These are phyloP conservation scores for Fusarium haematococcum DNA, from an alignment of 2,329 filamentous ascomycete species.

Conservation along the genomic window DNA sequence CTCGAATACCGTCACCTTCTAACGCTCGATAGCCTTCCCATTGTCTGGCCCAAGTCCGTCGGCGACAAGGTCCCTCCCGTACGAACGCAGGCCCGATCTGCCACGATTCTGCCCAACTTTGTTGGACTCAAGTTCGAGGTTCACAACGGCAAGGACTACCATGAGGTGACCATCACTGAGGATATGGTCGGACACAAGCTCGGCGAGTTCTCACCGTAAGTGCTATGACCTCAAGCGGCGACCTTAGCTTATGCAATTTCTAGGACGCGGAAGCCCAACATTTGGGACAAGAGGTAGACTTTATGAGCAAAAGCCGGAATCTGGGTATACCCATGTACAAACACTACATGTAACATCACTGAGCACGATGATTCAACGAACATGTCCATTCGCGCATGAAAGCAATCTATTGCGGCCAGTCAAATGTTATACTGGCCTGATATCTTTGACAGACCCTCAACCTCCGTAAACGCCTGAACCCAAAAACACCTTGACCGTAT, in stretches of 20 bases:
- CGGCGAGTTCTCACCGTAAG: constrained; percentile 90
- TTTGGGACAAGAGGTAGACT: constrained; percentile 59
- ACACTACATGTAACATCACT: constrained; percentile 47
- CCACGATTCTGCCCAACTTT: constrained; percentile 92
- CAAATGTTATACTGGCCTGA: constrained; percentile 27
- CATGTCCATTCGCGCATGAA: constrained; percentile 17
- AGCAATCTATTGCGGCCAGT: constrained; percentile 34
- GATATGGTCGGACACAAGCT: constrained; percentile 98
- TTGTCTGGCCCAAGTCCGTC: constrained; percentile 67
- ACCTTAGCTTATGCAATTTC: constrained; percentile 6
- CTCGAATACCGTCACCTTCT: constrained; percentile 38
- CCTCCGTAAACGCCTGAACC: constrained; percentile 39
- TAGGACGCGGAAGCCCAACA: constrained; percentile 70
- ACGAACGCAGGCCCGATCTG: constrained; percentile 86
- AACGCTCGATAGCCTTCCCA: constrained; percentile 65
- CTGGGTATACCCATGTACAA: constrained; percentile 45
- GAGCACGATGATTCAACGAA: constrained; percentile 28
- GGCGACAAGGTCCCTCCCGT: constrained; percentile 78
- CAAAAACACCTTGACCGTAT: constrained; percentile 39
- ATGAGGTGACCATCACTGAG: constrained; percentile 86
- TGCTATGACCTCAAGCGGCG: constrained; percentile 38
- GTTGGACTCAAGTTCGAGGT: constrained; percentile 91
- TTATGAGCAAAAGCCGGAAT: constrained; percentile 28
- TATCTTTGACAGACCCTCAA: constrained; percentile 24
- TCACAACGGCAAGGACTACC: constrained; percentile 90